Evolutionary conservation across 169 alveolate species (phyloP).

Genomic region (Cryptosporidium canis): DNA sequence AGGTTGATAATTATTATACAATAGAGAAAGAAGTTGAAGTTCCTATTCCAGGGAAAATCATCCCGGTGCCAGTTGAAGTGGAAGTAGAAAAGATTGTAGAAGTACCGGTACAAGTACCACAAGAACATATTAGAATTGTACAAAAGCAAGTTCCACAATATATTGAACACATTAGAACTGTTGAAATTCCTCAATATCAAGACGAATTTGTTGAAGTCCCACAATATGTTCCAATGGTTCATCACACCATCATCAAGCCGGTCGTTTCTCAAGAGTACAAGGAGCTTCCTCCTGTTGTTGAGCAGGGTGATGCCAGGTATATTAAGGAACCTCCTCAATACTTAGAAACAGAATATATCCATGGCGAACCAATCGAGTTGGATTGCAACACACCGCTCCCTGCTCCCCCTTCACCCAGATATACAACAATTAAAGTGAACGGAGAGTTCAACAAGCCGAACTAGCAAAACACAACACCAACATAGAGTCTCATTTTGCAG

Average conservation of each 20-base stretch:
- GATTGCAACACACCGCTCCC: constrained; percentile 62
- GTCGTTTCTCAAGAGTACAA: constrained; percentile 67
- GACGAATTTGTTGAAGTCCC: constrained; percentile 61
- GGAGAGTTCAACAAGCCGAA: not conserved
- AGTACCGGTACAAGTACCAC: constrained; percentile 65
- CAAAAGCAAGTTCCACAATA: constrained; percentile 67
- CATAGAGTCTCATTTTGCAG: too few species aligned
- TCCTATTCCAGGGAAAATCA: constrained; percentile 58
- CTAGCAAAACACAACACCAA: not conserved
- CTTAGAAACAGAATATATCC: constrained; percentile 51
- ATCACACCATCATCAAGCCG: constrained; percentile 62
- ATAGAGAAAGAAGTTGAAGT: constrained; percentile 63
- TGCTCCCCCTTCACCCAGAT: constrained; percentile 52
- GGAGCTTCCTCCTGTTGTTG: constrained; percentile 72
- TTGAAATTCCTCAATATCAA: constrained; percentile 66
- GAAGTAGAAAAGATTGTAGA: constrained; percentile 69
- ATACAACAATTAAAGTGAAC: constrained; percentile 21
- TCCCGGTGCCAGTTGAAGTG: constrained; percentile 67
- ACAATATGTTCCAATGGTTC: constrained; percentile 67
- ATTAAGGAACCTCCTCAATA: constrained; percentile 67
- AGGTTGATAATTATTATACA: constrained; percentile 41
- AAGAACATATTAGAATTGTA: constrained; percentile 58
- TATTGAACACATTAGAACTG: constrained; percentile 68
- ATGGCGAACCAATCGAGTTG: constrained; percentile 55
- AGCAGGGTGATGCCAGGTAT: constrained; percentile 49